Conservation (phyloP, 2,329 filamentous ascomycete genomes). For the Scedosporium dehoogii region DNA sequence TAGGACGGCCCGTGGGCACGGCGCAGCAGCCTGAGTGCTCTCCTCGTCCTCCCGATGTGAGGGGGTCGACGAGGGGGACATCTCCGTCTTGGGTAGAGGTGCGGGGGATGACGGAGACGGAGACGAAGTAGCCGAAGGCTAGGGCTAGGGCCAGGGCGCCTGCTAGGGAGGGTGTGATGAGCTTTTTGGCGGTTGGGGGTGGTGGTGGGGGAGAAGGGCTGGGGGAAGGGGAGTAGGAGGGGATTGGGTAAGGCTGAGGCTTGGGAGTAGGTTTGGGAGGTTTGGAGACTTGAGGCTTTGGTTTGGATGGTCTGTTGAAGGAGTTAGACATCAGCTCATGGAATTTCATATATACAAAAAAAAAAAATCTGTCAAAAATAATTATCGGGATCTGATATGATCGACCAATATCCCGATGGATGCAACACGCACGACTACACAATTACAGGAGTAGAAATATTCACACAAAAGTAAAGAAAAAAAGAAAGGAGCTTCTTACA, state of each 20-base stretch:
- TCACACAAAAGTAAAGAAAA: background rate
- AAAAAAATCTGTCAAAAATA: too few relatives aligned
- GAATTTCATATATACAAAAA: background rate
- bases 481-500: background rate
- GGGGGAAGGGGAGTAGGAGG: slow-evolving; percentile 16
- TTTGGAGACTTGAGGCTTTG: background rate
- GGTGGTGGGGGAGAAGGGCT: slow-evolving; percentile 25
- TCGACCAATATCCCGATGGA: background rate
- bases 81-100: slow-evolving; percentile 18
- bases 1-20: slow-evolving; percentile 36
- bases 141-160: slow-evolving; percentile 35
- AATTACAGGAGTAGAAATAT: background rate
- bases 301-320: background rate
- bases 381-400: background rate
- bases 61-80: slow-evolving; percentile 18
- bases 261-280: slow-evolving; percentile 7
- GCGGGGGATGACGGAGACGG: slow-evolving; percentile 27
- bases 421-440: background rate
- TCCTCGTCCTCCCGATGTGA: slow-evolving; percentile 15
- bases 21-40: slow-evolving; percentile 3
- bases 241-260: background rate
- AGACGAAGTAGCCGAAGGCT: slow-evolving; percentile 37
- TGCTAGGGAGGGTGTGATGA: slow-evolving; percentile 24
- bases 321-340: background rate
- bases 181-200: slow-evolving; percentile 25